A percentile compares a stretch with the other conserved stretches of the same genome.
Evolutionary conservation across 2,329 filamentous ascomycete genomes (phyloP).

Genomic region (Fusarium continuum): DNA sequence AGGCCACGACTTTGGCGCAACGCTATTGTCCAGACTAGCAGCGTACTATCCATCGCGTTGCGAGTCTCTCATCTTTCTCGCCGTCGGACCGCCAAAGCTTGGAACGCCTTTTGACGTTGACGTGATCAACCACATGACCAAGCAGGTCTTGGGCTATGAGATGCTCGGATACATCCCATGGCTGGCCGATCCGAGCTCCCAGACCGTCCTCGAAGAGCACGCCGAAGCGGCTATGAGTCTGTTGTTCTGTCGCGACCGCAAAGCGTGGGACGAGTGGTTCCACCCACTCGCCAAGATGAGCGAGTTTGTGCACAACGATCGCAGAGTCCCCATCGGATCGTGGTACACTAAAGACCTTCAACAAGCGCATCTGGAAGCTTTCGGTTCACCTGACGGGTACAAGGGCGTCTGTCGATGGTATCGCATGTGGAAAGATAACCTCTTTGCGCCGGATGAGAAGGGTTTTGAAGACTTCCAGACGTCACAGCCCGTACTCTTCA

Average conservation of each 20-base stretch:
- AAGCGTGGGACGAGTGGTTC: constrained; percentile 41
- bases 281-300: constrained; percentile 44
- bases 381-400: constrained; percentile 39
- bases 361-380: constrained; percentile 37
- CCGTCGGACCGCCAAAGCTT: constrained; percentile 44
- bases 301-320: constrained; percentile 39
- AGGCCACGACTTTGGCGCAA: constrained; percentile 51
- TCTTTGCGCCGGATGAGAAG: constrained; percentile 40
- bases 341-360: constrained; percentile 43
- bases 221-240: constrained; percentile 43
- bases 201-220: constrained; percentile 37
- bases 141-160: constrained; percentile 41
- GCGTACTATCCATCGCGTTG: constrained; percentile 41
- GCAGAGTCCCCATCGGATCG: constrained; percentile 30
- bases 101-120: constrained; percentile 45
- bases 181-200: constrained; percentile 32
- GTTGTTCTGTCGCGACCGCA: constrained; percentile 40
- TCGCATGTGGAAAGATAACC: constrained; percentile 45
- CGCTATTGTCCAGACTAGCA: constrained; percentile 44
- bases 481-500: constrained; percentile 36
- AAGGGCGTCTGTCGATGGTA: constrained; percentile 47
- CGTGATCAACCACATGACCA: constrained; percentile 47
- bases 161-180: constrained; percentile 48
- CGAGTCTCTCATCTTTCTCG: constrained; percentile 41
- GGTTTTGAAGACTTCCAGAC: constrained; percentile 28